A percentile compares a stretch with the other conserved stretches of the same genome.
These are phyloP conservation scores for Monascus purpureus DNA, from an alignment of 495 filamentous ascomycete genomes.

Conservation along the genomic window DNA sequence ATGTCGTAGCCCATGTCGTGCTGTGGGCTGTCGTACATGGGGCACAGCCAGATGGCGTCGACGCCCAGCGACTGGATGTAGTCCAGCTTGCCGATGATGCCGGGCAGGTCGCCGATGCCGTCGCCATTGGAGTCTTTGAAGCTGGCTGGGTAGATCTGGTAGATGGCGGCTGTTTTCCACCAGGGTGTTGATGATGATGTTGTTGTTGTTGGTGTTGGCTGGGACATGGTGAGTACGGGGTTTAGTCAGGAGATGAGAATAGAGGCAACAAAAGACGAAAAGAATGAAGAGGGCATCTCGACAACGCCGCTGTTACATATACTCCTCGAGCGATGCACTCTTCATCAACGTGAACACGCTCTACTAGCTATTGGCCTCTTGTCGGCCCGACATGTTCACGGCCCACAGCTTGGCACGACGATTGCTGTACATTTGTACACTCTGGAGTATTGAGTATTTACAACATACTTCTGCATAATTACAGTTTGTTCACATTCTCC, in stretches of 20 bases:
- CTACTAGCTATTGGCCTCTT: constrained; percentile 2
- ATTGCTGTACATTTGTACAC: too few species aligned
- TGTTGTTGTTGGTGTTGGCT: not conserved
- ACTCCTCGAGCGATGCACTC: too few species aligned
- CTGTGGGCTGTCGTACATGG: constrained; percentile 38
- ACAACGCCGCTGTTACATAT: too few species aligned
- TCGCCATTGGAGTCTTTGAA: constrained; percentile 28
- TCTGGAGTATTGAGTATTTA: too few species aligned
- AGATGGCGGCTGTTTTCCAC: constrained; percentile 28
- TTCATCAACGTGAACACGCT: not conserved
- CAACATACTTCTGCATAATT: too few species aligned
- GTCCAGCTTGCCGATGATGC: constrained; percentile 42
- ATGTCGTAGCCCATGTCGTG: constrained; percentile 42
- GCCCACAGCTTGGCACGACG: too few species aligned
- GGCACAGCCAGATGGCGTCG: constrained; percentile 26
- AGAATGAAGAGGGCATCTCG: not conserved
- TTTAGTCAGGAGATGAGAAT: not conserved
- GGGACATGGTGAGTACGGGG: not conserved
- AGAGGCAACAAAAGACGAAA: constrained; percentile 1
- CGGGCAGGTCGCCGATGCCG: constrained; percentile 43
- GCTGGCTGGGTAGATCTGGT: constrained; percentile 27
- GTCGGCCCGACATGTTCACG: constrained; percentile 4
- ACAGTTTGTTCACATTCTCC: too few species aligned
- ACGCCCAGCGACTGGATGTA: constrained; percentile 37
- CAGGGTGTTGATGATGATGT: constrained; percentile 7